Percentiles rank a stretch among this genome's conserved stretches.
phyloP scores from a whole-genome alignment of 345 rosid genomes.

The Brassica cretica region DNA sequence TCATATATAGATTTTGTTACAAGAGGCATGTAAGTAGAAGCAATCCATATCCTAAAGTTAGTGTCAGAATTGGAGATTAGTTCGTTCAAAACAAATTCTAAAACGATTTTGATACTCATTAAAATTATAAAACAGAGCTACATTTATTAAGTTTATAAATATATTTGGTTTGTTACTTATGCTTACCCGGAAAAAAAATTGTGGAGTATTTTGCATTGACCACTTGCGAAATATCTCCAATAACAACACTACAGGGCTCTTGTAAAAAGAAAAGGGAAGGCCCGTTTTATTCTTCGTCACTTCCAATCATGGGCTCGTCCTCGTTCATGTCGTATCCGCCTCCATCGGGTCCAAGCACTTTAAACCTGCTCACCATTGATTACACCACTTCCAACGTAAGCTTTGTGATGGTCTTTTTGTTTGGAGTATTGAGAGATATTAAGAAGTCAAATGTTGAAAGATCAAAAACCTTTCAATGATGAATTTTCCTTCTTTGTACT shows the following conservation, averaged over 20 bases:
- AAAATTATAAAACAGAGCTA: too few species aligned
- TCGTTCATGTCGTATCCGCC: slow-evolving; percentile 41
- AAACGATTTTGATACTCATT: not conserved
- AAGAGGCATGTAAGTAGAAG: not conserved
- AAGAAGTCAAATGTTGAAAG: slow-evolving; percentile 5
- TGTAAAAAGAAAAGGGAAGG: not conserved
- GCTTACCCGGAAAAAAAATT: slow-evolving; percentile 25
- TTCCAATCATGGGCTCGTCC: slow-evolving; percentile 48
- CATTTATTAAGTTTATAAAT: not conserved
- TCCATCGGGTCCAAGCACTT: slow-evolving; percentile 68
- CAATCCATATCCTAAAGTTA: not conserved
- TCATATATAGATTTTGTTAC: not conserved
- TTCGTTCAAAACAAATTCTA: not conserved
- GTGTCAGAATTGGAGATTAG: not conserved
- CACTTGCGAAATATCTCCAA: slow-evolving; percentile 21
- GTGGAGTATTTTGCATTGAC: slow-evolving; percentile 7
- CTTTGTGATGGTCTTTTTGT: not conserved
- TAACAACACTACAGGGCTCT: not conserved
- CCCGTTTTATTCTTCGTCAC: slow-evolving; percentile 54
- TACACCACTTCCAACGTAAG: slow-evolving; percentile 11
- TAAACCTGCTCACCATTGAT: slow-evolving; percentile 52
- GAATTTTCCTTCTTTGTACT: slow-evolving; percentile 82
- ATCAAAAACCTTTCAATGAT: slow-evolving; percentile 62
- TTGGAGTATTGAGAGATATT: not conserved
- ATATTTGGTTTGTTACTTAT: slow-evolving; percentile 13